These are phyloP conservation scores for Papilionanthe hybrid DNA, from an alignment of 116 monocot species.

Conservation along the genomic window DNA sequence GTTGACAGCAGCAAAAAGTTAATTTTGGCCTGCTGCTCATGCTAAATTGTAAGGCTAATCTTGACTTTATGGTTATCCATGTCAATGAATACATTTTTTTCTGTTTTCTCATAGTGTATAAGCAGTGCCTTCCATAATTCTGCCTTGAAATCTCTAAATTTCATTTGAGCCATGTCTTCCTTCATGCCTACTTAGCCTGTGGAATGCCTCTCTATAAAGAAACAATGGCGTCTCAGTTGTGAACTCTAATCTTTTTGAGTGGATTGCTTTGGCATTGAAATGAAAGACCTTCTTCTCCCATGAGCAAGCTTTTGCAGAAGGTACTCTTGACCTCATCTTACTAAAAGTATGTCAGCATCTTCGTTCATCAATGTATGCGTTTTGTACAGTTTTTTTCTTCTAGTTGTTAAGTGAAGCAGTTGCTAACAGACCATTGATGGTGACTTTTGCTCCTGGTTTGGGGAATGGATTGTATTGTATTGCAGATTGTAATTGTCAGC, in stretches of 20 bases:
- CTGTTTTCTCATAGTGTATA: background rate
- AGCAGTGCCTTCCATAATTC: slow-evolving; percentile 31
- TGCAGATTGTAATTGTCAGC: background rate
- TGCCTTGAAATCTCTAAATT: slow-evolving; percentile 40
- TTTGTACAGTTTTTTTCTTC: background rate
- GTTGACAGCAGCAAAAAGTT: background rate
- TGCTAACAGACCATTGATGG: background rate
- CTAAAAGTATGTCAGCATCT: no score
- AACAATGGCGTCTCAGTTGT: no score
- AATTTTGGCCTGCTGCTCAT: background rate
- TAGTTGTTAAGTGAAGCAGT: background rate
- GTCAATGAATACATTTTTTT: background rate
- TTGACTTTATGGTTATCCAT: background rate
- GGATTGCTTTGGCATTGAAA: background rate
- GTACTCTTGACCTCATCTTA: background rate
- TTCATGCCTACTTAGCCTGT: slow-evolving; percentile 13
- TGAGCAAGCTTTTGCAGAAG: background rate
- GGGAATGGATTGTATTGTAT: background rate
- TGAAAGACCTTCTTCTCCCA: background rate
- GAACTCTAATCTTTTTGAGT: background rate
- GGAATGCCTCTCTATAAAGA: no score
- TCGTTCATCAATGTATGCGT: background rate
- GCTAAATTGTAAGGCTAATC: background rate
- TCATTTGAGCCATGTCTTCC: slow-evolving; percentile 53
- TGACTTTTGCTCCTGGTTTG: background rate